Conservation (phyloP, 768 basidiomycete genomes). For the Lactifluus volemus region DNA sequence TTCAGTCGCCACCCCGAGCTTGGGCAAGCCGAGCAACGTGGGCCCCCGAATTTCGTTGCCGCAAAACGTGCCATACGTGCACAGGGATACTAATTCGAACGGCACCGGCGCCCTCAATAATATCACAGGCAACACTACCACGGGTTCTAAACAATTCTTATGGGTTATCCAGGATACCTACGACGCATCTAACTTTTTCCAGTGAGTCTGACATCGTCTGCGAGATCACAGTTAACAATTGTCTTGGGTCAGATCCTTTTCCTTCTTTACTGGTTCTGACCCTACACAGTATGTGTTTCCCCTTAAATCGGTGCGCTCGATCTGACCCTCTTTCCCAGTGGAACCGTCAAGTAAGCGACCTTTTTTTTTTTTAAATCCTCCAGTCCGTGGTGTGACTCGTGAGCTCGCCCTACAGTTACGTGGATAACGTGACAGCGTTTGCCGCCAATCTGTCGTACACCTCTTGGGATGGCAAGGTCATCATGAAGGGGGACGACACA, state of each 20-base stretch:
- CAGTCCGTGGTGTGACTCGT: not conserved
- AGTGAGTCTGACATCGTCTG: slow-evolving; percentile 7
- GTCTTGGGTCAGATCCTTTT: slow-evolving; percentile 10
- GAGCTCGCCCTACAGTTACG: slow-evolving; percentile 40
- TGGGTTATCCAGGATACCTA: slow-evolving; percentile 19
- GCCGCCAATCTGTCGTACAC: slow-evolving; percentile 47
- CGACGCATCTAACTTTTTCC: slow-evolving; percentile 18
- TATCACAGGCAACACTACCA: slow-evolving; percentile 6
- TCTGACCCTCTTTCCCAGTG: slow-evolving; percentile 34
- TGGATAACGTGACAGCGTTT: slow-evolving; percentile 47
- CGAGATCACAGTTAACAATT: not conserved
- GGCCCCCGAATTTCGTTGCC: not conserved
- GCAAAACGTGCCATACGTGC: slow-evolving; percentile 2
- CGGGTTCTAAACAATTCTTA: not conserved
- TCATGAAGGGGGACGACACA: slow-evolving; percentile 73
- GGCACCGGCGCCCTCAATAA: not conserved
- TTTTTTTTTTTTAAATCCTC: not conserved
- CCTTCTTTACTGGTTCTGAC: slow-evolving; percentile 9
- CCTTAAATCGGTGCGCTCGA: not conserved
- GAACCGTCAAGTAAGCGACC: slow-evolving; percentile 55
- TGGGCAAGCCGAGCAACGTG: not conserved
- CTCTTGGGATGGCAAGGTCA: slow-evolving; percentile 45
- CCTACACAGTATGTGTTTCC: slow-evolving; percentile 19
- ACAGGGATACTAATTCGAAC: slow-evolving; percentile 5
- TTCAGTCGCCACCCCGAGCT: not conserved